Evolutionary conservation across 2,329 filamentous ascomycete species (phyloP).

Genomic region (Herpotrichia juniperi): DNA sequence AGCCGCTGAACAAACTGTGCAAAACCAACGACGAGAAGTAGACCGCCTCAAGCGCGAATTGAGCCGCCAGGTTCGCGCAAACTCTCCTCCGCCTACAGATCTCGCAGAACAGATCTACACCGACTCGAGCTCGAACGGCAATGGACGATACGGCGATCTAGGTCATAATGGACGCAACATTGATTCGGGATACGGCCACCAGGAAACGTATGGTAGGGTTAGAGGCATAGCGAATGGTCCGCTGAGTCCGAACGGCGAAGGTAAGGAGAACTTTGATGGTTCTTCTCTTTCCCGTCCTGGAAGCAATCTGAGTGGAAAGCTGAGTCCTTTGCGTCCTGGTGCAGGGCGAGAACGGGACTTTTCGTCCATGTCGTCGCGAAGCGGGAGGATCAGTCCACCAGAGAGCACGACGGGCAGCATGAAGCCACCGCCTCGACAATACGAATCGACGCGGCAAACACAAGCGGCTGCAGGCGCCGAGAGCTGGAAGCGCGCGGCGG

Average conservation of each 20-base stretch:
- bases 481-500: conserved; percentile 95
- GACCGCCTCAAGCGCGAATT: conserved; percentile 91
- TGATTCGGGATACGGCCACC: conserved; percentile 40
- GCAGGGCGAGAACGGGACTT: conserved; percentile 21
- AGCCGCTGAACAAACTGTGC: conserved; percentile 83
- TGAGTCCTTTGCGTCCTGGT: conserved; percentile 46
- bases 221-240: conserved; percentile 34
- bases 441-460: conserved; percentile 14
- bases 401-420: conserved; percentile 30
- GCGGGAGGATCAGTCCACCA: conserved; percentile 40
- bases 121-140: conserved; percentile 58
- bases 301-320: conserved; percentile 45
- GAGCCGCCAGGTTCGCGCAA: conserved; percentile 57
- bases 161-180: conserved; percentile 42
- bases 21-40: conserved; percentile 83
- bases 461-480: conserved; percentile 59
- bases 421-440: neutral
- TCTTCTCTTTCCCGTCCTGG: conserved; percentile 36
- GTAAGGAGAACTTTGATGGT: conserved; percentile 55
- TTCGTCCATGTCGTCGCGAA: conserved; percentile 41
- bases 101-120: conserved; percentile 57
- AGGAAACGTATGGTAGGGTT: conserved; percentile 49
- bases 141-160: too few relatives aligned
- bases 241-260: conserved; percentile 46
- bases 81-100: conserved; percentile 61